Evolutionary conservation across 1,139 yeast genomes (phyloP).

Genomic region (Lodderomyces margitis): DNA sequence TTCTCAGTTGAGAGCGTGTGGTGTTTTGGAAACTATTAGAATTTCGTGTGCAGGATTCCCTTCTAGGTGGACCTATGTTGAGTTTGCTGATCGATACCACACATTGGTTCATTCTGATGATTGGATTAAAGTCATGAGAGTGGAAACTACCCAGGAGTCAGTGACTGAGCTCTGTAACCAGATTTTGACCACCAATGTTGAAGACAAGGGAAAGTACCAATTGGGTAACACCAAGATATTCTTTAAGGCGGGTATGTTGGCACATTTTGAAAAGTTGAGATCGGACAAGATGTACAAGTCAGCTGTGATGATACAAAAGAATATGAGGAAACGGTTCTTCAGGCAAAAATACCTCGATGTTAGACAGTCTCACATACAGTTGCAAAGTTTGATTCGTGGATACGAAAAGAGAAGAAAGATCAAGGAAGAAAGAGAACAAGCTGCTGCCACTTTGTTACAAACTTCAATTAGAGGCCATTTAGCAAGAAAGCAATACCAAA

Average conservation of each 20-base stretch:
- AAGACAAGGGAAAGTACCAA: constrained; percentile 71
- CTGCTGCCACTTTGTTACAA: constrained; percentile 74
- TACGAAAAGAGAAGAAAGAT: constrained; percentile 56
- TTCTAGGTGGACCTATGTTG: constrained; percentile 92
- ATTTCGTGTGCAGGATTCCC: constrained; percentile 99
- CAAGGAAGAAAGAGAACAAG: constrained; percentile 54
- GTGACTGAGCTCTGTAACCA: constrained; percentile 64
- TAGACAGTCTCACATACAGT: constrained; percentile 50
- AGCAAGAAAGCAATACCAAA: constrained; percentile 47
- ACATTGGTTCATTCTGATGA: constrained; percentile 69
- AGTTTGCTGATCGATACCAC: constrained; percentile 88
- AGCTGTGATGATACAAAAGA: constrained; percentile 85
- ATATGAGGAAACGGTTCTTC: constrained; percentile 64
- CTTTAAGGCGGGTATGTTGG: constrained; percentile 95
- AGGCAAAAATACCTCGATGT: constrained; percentile 60
- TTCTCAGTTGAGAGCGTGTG: constrained; percentile 95
- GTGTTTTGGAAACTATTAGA: constrained; percentile 94
- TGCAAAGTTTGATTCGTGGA: constrained; percentile 70
- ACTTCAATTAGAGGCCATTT: constrained; percentile 65
- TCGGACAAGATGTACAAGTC: constrained; percentile 72
- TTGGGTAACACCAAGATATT: constrained; percentile 87
- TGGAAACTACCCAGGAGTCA: constrained; percentile 53
- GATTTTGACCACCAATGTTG: constrained; percentile 63
- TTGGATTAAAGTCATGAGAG: constrained; percentile 64
- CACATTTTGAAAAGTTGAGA: constrained; percentile 84